Conservation (phyloP, 768 basidiomycete species). For the Candolleomyces aberdarensis region DNA sequence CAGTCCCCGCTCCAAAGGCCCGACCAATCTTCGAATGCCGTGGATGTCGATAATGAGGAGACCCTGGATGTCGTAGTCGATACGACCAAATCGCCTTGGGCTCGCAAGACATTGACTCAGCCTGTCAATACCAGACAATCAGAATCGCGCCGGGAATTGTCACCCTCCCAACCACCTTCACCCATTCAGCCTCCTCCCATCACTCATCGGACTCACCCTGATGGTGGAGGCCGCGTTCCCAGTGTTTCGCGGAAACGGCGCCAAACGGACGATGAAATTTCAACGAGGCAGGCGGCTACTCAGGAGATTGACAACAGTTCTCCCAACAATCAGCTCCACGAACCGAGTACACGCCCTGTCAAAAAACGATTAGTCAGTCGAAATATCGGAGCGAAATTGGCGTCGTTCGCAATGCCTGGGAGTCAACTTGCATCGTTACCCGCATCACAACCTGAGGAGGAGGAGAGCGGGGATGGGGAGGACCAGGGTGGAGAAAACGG, state of each 20-base stretch:
- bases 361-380: background rate
- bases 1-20: too few species aligned
- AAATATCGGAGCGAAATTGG: background rate
- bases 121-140: background rate
- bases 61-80: background rate
- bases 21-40: too few species aligned
- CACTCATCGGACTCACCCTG: too few species aligned
- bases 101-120: background rate
- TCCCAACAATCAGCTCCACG: background rate
- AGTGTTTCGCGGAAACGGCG: too few species aligned
- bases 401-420: background rate
- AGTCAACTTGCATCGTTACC: background rate
- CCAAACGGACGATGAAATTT: too few species aligned
- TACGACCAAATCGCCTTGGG: background rate
- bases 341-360: background rate
- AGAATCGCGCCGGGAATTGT: too few species aligned
- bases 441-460: slow-evolving; percentile 11
- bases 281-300: too few species aligned
- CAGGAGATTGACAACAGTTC: too few species aligned
- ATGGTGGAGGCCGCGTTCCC: too few species aligned
- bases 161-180: too few species aligned
- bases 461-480: slow-evolving; percentile 6
- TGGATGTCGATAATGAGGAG: too few species aligned
- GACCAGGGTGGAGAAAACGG: slow-evolving; percentile 7
- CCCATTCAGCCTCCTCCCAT: too few species aligned